Base-by-base conservation (phyloP, 768 basidiomycete genomes). In the Multifurca ochricompacta region DNA sequence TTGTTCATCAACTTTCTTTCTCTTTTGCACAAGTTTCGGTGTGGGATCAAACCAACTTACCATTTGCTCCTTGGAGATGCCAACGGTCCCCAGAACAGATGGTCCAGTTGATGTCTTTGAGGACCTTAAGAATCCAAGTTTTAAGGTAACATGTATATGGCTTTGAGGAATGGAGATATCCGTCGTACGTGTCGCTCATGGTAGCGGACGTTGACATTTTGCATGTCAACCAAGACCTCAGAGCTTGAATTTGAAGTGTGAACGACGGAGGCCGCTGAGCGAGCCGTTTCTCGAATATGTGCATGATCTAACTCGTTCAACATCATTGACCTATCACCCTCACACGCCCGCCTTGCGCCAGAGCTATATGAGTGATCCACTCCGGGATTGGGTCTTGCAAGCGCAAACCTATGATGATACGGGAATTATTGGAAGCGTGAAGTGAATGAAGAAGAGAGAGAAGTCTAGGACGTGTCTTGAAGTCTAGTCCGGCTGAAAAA, bases 51-150 rank as follows among this genome's bases (percentile, higher is more conserved):
- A 23, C 0, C 10, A 3, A 60, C 71, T 31, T 66, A 85, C 90
- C 95, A 65, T 98, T 99, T 21, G 82, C 71, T 8, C 95, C 94
- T 63, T 84, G 79, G 11, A 99, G 80, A 63, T 94, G 88, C 91
- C 92, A 97, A 27, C 87, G 77, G 40, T 94, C 84, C 36, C 91
- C 91, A 60, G 80, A 77, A 3, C 75, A 74, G 56, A 98, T 83
- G 35, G 81, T 77, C 95, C 94, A 98, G 51, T 78, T 77, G 43
- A 97, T 79, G 52, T 82, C 71, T 56, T 79, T 75, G 2, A 99
- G 77, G 4, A 93, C 81, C 88, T 91, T 34, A 6, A 50, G 21
- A 3, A 30, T 13, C 5, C 9, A 8, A 5, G 4, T 16, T 1
- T 19, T 1, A 2, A 1, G 6, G 6, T 2, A 19, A n/a, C n/a